A percentile compares a stretch with the other conserved stretches of the same genome.
These are phyloP conservation scores for Penicillium maclennaniae DNA, from an alignment of 495 filamentous ascomycete species.

Conservation along the genomic window DNA sequence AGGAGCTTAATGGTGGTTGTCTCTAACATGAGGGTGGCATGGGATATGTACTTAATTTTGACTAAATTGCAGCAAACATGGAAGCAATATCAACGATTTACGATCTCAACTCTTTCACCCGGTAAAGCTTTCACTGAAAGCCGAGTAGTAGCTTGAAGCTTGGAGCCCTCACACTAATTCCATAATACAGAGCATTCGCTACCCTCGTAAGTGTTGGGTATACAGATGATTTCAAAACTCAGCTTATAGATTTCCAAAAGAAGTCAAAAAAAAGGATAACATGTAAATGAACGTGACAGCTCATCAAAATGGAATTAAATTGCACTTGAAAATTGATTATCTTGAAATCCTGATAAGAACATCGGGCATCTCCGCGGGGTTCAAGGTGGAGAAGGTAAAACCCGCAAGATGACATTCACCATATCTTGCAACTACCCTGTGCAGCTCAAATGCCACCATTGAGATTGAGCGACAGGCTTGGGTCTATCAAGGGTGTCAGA, in stretches of 20 bases:
- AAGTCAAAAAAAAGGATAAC: no score
- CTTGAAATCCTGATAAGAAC: not conserved
- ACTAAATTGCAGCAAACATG: not conserved
- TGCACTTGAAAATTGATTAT: not conserved
- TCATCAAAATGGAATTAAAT: not conserved
- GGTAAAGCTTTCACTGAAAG: no score
- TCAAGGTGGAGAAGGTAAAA: not conserved
- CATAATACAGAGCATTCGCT: not conserved
- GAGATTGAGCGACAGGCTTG: slow-evolving; percentile 16
- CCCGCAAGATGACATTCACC: not conserved
- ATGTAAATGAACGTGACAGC: not conserved
- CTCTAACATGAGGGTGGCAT: not conserved
- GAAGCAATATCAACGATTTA: not conserved
- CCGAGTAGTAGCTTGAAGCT: not conserved
- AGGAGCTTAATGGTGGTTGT: not conserved
- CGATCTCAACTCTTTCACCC: not conserved
- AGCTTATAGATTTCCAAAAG: not conserved
- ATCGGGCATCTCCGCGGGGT: not conserved
- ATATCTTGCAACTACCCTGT: not conserved
- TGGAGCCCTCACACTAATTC: not conserved
- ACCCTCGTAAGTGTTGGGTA: not conserved
- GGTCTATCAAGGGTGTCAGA: slow-evolving; percentile 33
- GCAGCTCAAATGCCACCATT: slow-evolving; percentile 24
- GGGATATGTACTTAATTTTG: not conserved
- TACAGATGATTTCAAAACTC: not conserved